Percentiles rank a stretch among this genome's conserved stretches.
Conservation (phyloP, 1,139 yeast species). For the Pneumocystis oryctolagi region DNA sequence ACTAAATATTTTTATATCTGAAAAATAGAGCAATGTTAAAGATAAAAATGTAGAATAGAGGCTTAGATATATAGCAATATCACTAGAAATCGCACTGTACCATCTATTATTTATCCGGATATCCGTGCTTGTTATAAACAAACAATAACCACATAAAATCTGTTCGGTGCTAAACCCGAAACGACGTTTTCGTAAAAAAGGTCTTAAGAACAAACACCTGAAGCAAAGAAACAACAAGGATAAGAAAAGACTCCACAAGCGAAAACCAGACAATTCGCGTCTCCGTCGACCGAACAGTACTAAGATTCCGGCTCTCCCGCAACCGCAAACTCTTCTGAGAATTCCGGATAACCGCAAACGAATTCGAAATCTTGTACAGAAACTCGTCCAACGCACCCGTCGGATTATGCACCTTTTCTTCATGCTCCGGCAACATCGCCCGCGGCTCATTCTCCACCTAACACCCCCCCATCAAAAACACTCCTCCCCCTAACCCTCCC, state of each 20-base stretch:
- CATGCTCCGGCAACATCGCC: slow-evolving; percentile 44
- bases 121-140: too few relatives aligned
- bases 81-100: too few relatives aligned
- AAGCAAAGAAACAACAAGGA: slow-evolving; percentile 73
- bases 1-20: too few relatives aligned
- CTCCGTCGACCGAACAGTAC: slow-evolving; percentile 80
- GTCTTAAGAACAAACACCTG: slow-evolving; percentile 76
- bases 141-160: too few relatives aligned
- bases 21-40: too few relatives aligned
- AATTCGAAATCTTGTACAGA: slow-evolving; percentile 49
- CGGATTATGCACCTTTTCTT: slow-evolving; percentile 45
- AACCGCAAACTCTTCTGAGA: slow-evolving; percentile 55
- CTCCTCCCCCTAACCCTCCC: neutral
- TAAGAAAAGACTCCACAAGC: slow-evolving; percentile 59
- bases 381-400: slow-evolving; percentile 26
- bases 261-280: slow-evolving; percentile 77
- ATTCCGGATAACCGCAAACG: slow-evolving; percentile 49
- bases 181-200: slow-evolving; percentile 40
- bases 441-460: slow-evolving; percentile 33
- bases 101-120: too few relatives aligned
- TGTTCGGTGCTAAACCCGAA: neutral
- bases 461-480: slow-evolving; percentile 13
- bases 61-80: too few relatives aligned
- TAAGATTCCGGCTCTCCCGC: slow-evolving; percentile 83
- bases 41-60: too few relatives aligned